Evolutionary conservation across 352 stramenopile species (phyloP).

Genomic region (Globisporangium irregulare): DNA sequence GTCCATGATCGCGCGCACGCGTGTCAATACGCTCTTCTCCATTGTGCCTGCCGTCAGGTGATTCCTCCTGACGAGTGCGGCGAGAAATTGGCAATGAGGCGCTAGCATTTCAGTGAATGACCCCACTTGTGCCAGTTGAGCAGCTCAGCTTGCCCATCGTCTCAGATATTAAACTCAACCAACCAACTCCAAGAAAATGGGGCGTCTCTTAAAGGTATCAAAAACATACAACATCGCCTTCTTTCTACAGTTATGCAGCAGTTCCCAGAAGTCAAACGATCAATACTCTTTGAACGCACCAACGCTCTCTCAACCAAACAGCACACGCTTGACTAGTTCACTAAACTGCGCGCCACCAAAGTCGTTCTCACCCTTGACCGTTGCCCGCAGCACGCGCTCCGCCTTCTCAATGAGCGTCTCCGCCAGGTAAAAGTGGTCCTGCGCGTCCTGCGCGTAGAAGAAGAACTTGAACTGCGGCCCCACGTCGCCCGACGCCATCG

Average conservation of each 20-base stretch:
- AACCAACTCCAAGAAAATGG: not conserved
- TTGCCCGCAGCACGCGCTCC: constrained; percentile 51
- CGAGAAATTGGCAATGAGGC: not conserved
- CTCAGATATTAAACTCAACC: not conserved
- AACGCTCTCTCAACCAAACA: constrained; percentile 43
- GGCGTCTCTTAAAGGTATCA: not conserved
- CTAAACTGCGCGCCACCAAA: constrained; percentile 54
- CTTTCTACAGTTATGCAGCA: not conserved
- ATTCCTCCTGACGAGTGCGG: not conserved
- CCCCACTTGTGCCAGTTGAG: constrained; percentile 5
- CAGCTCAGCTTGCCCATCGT: no score
- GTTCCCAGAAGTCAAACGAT: not conserved
- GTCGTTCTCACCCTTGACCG: constrained; percentile 74
- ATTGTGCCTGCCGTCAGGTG: not conserved
- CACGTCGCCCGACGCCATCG: constrained; percentile 79
- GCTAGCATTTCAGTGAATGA: not conserved
- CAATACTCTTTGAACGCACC: constrained; percentile 2
- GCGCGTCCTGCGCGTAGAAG: constrained; percentile 75
- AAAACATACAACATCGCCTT: constrained; percentile 1
- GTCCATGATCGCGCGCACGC: constrained; percentile 20
- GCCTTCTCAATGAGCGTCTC: constrained; percentile 79
- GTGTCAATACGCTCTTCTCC: constrained; percentile 8
- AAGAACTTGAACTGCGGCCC: constrained; percentile 85
- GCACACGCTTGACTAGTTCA: constrained; percentile 57
- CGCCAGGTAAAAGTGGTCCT: constrained; percentile 59